Percentiles rank a stretch among this genome's conserved stretches.
Conservation (phyloP, 2,329 filamentous ascomycete genomes). For the Bipolaris gigantea region DNA sequence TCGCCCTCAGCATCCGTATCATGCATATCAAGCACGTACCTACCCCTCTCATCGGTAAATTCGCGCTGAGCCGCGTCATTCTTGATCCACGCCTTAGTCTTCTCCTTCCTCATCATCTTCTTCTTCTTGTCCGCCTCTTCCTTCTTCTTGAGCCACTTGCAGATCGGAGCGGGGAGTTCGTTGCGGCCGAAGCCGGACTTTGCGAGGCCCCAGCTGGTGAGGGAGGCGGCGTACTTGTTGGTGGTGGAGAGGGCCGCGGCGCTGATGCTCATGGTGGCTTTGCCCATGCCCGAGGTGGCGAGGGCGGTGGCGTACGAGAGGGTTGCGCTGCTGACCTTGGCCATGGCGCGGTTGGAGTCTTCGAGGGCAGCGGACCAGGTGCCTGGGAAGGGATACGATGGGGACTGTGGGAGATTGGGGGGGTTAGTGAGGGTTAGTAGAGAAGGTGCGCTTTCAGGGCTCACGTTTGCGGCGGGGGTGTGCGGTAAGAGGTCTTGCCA, state of each 20-base stretch:
- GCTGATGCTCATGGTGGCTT: slow-evolving; percentile 19
- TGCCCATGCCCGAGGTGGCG: slow-evolving; percentile 9
- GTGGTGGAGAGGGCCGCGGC: slow-evolving; percentile 6
- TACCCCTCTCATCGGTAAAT: background rate
- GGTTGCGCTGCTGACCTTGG: slow-evolving; percentile 13
- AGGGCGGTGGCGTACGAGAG: slow-evolving; percentile 14
- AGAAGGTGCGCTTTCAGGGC: background rate
- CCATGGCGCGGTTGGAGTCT: slow-evolving; percentile 14
- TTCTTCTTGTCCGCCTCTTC: background rate
- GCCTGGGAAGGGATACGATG: slow-evolving; percentile 15
- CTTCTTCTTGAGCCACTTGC: background rate
- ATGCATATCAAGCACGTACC: slow-evolving; percentile 3
- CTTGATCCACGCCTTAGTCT: too few species aligned
- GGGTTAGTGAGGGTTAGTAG: background rate
- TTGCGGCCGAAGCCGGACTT: background rate
- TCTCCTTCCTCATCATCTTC: background rate
- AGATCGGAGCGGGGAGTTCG: background rate
- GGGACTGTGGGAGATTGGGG: background rate
- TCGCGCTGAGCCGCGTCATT: background rate
- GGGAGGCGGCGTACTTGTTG: background rate
- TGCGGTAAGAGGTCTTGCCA: background rate
- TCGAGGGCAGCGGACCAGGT: slow-evolving; percentile 21
- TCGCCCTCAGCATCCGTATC: background rate
- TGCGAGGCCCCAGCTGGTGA: slow-evolving; percentile 1
- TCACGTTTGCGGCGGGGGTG: background rate